Conservation (phyloP, 2,329 filamentous ascomycete species). For the Penicillium olsonii region DNA sequence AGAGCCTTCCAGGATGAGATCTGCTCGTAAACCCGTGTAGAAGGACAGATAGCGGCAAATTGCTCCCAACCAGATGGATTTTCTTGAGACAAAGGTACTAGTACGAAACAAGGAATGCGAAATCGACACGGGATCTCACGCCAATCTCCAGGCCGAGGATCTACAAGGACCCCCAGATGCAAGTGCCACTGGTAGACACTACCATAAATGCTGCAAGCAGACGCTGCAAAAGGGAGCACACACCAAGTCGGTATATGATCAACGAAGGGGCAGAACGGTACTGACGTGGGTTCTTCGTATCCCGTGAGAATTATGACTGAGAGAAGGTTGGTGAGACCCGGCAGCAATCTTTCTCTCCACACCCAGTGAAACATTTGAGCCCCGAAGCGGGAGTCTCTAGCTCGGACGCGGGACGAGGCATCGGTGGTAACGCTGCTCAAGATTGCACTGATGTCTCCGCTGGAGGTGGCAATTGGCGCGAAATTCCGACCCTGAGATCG, state of each 20-base stretch:
- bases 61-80: background rate
- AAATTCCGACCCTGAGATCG: background rate
- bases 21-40: background rate
- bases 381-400: background rate
- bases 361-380: background rate
- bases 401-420: conserved; percentile 1
- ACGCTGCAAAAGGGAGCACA: background rate
- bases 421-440: background rate
- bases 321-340: background rate
- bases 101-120: background rate
- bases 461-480: background rate
- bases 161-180: background rate
- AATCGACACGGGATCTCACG: background rate
- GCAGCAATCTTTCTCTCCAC: background rate
- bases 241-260: background rate
- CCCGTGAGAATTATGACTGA: background rate
- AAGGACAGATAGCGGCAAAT: background rate
- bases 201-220: background rate
- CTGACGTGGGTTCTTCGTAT: too few relatives aligned
- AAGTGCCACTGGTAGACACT: background rate
- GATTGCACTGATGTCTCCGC: background rate
- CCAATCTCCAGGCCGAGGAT: background rate
- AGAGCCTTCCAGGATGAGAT: too few relatives aligned
- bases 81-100: background rate
- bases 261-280: background rate